Base-by-base conservation (phyloP, 129 eudicot species). In the Saussurea involucrata region DNA sequence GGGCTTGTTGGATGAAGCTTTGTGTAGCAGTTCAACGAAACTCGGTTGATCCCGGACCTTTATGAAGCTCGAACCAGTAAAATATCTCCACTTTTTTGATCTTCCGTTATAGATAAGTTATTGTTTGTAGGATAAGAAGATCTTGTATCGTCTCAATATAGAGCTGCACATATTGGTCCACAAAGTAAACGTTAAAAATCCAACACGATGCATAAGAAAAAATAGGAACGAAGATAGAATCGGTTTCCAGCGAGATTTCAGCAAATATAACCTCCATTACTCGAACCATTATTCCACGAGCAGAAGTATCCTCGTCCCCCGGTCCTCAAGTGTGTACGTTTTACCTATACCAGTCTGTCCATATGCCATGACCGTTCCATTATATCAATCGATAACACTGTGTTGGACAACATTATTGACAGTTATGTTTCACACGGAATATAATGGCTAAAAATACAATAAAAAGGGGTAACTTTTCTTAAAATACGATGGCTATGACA, bases 341-440 rank as follows among this genome's bases (percentile, higher is more conserved):
- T n/a, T n/a, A n/a, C n/a, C n/a, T n/a, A n/a, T 94, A 49, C 98
- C 98, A 63, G 98, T 94, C 78, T n/a, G n/a, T 94, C 97, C 97
- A 73, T 91, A 94, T 24, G 98, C 98, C 98, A 94, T 94, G 36
- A 94, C 84, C 32, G 98, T 94, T 67, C 98, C 98, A n/a, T n/a
- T 94, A 75, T 91, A 94, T 73, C 98, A 97, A 66, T 94, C 97
- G 28, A 94, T 74, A 79, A 94, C 98, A 75, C 98, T 91, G 96
- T 94, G 90, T 78, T 80, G 6, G 44, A 81, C 44, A 68, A 27
- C 29, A 2, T 27, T 5, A 57, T 8, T 4, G 46, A 15, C 27
- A 4, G 29, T 27, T 27, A 27, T 27, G 29, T 27, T 27, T 27
- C 29, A 27, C 29, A 27, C 1, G 29, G 2, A 27, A 27, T 27